phyloP scores from a whole-genome alignment of 2,329 filamentous ascomycete species.

The Escovopsis sp. region DNA sequence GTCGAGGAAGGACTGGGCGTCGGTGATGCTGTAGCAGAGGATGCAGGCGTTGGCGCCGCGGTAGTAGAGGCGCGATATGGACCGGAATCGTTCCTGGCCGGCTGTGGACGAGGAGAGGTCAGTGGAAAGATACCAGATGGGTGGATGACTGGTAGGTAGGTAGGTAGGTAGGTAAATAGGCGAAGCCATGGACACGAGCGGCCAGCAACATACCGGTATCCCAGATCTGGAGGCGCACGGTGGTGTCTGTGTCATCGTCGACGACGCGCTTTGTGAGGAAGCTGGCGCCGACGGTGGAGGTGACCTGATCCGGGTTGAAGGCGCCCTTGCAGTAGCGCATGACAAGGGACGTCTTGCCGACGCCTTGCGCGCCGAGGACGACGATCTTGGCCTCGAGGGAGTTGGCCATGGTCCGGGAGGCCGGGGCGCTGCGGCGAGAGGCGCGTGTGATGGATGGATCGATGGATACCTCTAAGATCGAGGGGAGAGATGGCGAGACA shows the following conservation, averaged over 20 bases:
- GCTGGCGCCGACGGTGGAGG: conserved; percentile 64
- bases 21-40: conserved; percentile 88
- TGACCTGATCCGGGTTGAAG: conserved; percentile 49
- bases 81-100: conserved; percentile 88
- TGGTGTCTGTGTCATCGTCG: conserved; percentile 71
- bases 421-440: neutral
- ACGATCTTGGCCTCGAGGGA: conserved; percentile 72
- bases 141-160: conserved; percentile 3
- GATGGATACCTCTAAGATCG: too few relatives aligned
- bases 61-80: conserved; percentile 91
- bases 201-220: conserved; percentile 74
- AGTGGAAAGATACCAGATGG: too few relatives aligned
- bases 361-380: conserved; percentile 64
- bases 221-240: conserved; percentile 90
- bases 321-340: conserved; percentile 61
- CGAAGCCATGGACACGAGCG: neutral
- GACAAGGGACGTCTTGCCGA: conserved; percentile 66
- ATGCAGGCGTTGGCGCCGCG: conserved; percentile 88
- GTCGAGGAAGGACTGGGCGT: conserved; percentile 70
- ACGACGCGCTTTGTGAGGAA: conserved; percentile 68
- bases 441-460: too few relatives aligned
- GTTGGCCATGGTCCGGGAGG: conserved; percentile 3
- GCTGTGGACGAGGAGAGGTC: conserved; percentile 31
- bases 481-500: too few relatives aligned
- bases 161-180: neutral